Conservation (phyloP, 1,284 basidiomycete genomes). For the Grifola frondosa region DNA sequence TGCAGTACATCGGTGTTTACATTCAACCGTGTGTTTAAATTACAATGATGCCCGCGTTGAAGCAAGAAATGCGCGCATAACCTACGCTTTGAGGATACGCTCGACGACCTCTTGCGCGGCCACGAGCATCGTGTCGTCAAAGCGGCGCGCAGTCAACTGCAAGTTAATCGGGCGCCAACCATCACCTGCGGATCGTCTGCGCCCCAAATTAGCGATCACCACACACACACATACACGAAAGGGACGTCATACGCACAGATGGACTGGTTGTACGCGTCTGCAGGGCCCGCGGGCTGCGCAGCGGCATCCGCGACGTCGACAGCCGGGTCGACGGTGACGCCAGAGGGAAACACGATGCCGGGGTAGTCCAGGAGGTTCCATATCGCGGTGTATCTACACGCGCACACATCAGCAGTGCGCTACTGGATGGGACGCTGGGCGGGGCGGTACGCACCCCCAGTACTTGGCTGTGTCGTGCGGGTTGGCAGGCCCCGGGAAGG, state of each 20-base stretch:
- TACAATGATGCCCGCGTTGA: too few relatives aligned
- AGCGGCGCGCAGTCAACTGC: slow-evolving; percentile 3
- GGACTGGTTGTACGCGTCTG: slow-evolving; percentile 1
- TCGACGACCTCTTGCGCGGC: too few relatives aligned
- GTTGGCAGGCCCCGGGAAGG: slow-evolving; percentile 2
- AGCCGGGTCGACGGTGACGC: too few relatives aligned
- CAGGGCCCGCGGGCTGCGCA: background rate
- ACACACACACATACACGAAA: background rate
- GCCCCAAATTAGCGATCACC: background rate
- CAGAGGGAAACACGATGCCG: slow-evolving; percentile 2
- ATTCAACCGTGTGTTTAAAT: too few relatives aligned
- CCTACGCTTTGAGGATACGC: too few relatives aligned
- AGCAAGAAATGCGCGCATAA: too few relatives aligned
- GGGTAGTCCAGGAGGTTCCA: slow-evolving; percentile 7
- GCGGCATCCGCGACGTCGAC: background rate
- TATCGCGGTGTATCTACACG: slow-evolving; percentile 4
- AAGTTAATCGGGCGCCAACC: background rate
- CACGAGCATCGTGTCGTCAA: slow-evolving; percentile 3
- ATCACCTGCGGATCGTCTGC: slow-evolving; percentile 2
- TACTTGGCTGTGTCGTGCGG: slow-evolving; percentile 5
- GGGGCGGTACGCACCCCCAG: too few relatives aligned
- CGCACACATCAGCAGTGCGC: too few relatives aligned
- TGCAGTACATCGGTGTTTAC: too few relatives aligned
- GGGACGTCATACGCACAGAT: slow-evolving; percentile 1
- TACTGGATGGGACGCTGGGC: too few relatives aligned